Percentiles rank a stretch among this genome's conserved stretches.
phyloP scores from a whole-genome alignment of 2,329 filamentous ascomycete genomes.

The Cladobotryum protrusum region DNA sequence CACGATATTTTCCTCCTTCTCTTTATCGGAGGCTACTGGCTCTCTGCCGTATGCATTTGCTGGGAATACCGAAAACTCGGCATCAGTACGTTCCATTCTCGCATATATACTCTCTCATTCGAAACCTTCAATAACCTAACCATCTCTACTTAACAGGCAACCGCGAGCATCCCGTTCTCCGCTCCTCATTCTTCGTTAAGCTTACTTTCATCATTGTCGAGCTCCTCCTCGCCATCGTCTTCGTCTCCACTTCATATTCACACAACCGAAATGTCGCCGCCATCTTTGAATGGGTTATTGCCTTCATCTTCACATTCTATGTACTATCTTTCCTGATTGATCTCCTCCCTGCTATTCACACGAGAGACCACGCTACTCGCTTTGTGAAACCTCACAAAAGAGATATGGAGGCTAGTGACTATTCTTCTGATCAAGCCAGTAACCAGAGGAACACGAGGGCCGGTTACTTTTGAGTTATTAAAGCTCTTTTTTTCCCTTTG shows the following conservation, averaged over 20 bases:
- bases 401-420: constrained; percentile 15
- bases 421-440: constrained; percentile 7
- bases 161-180: constrained; percentile 66
- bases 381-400: constrained; percentile 24
- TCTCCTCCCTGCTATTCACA: constrained; percentile 69
- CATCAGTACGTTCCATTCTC: constrained; percentile 44
- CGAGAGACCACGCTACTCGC: constrained; percentile 33
- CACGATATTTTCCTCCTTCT: constrained; percentile 74
- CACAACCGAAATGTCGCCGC: constrained; percentile 58
- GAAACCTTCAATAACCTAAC: background rate
- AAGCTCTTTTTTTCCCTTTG: background rate
- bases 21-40: constrained; percentile 80
- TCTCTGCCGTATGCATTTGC: constrained; percentile 84
- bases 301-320: constrained; percentile 84
- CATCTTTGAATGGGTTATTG: constrained; percentile 71
- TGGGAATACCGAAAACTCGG: constrained; percentile 84
- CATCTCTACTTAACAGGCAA: constrained; percentile 45
- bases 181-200: constrained; percentile 81
- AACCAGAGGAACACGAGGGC: constrained; percentile 20
- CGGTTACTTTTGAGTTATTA: constrained; percentile 3
- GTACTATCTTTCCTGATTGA: constrained; percentile 82
- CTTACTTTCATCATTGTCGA: constrained; percentile 78
- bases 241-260: constrained; percentile 48
- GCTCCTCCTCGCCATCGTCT: constrained; percentile 64
- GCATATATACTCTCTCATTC: background rate